Base-by-base conservation (phyloP, 345 rosid genomes). In the Murraya paniculata region DNA sequence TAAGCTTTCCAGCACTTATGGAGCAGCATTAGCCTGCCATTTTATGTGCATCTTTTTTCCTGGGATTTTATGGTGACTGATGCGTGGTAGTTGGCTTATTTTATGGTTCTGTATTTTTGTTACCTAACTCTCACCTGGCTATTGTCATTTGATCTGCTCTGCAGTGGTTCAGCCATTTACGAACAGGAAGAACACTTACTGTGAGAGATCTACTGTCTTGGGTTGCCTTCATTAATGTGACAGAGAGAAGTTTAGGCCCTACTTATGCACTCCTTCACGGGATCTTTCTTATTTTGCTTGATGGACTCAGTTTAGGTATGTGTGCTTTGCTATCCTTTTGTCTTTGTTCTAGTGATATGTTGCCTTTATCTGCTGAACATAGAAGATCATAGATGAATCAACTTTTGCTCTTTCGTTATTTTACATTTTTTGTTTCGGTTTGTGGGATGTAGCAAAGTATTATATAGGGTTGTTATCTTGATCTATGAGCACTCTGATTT, bases 131-230 rank as follows among this genome's bases (percentile, higher is more conserved):
- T 73, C 21, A 76, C n/a, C 25, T 70, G 66, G 67, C 39, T 84
- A 22, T 45, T 71, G 45, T 38, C 65, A 67, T 79, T 70, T 83
- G 31, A 35, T 83, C n/a, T 75, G 72, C 59, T 39, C 72, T 89
- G 68, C 92, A 92, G 98, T 93, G 95, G 96, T 93, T 93, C 76
- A 91, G 91, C 82, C 80, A 84, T 82, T 85, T 90, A 87, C 90
- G 87, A 80, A 81, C 86, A 24, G 99, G 93, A 81, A 92, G 96
- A 83, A 78, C 72, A 59, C 97, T 93, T 68, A 95, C 99, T 48
- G 91, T 93, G 76, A 91, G 99, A 87, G 99, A 95, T 87, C 94
- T 95, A 64, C 85, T 95, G 60, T 91, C 99, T 67, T 95, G 99
- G 99, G 77, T 93, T 76, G 85, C 86, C 55, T 95, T 95, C 83